Conservation (phyloP, 2,329 filamentous ascomycete species). For the Purpureocillium lavendulum region DNA sequence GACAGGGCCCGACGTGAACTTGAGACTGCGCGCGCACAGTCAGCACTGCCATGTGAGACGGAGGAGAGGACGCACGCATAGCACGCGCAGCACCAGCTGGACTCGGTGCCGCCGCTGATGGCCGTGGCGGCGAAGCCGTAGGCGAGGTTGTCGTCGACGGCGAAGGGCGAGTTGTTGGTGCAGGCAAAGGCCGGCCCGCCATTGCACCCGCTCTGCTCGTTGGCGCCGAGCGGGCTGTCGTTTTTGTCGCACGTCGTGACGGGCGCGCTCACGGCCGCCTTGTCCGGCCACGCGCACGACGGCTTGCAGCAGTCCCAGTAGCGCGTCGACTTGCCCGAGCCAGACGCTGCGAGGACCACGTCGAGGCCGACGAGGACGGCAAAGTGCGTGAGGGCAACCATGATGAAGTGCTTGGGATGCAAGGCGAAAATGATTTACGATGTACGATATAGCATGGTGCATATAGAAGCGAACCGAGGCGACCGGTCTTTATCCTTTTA, state of each 20-base stretch:
- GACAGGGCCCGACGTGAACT: slow-evolving; percentile 40
- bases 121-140: slow-evolving; percentile 59
- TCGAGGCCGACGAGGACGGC: slow-evolving; percentile 13
- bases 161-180: slow-evolving; percentile 53
- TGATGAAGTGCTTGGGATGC: no score
- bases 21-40: slow-evolving; percentile 25
- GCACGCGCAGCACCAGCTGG: slow-evolving; percentile 58
- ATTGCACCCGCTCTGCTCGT: slow-evolving; percentile 44
- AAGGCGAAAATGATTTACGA: no score
- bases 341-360: slow-evolving; percentile 16
- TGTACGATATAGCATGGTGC: no score
- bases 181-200: slow-evolving; percentile 54
- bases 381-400: no score
- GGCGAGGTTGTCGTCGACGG: slow-evolving; percentile 45
- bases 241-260: slow-evolving; percentile 45
- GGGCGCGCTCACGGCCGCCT: slow-evolving; percentile 41
- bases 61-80: slow-evolving; percentile 37
- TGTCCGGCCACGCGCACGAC: slow-evolving; percentile 52
- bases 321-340: slow-evolving; percentile 20
- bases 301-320: slow-evolving; percentile 67
- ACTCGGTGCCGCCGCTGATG: slow-evolving; percentile 45
- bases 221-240: slow-evolving; percentile 42
- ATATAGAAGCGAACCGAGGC: no score
- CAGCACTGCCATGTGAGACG: no score
- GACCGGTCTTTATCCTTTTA: no score